Evolutionary conservation across 2,329 filamentous ascomycete genomes (phyloP), one percentile per base, ranked within the genome.

Genomic region (Aspergillus chevalieri): DNA sequence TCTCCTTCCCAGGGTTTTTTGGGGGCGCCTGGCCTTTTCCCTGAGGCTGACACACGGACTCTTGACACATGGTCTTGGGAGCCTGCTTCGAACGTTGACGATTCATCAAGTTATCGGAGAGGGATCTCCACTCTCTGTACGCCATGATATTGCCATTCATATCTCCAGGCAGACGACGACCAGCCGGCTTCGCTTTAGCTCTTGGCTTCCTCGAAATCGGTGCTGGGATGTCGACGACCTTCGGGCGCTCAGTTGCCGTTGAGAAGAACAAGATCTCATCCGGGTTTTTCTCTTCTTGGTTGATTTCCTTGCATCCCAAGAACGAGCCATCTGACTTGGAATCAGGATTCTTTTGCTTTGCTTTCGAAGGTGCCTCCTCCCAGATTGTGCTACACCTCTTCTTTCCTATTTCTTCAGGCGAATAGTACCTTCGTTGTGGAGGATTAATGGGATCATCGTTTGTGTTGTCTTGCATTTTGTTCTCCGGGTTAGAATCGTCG

Each of bases 231-330:
- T 52, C 61, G 53, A 49, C 59, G 47, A 57, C 47, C 49, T 47
- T 52, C 52, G 52, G 58, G 42, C 57, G 59, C 46, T 63, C 57
- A 47, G 57, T 53, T n/a, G 47, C 48, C 6, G 60, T 60, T 12
- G 65, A 62, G 50, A 70, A 69, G 6, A 65, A 57, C 9, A 68
- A 52, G 10, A 70, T 66, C 30, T 69, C 67, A 61, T 70, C 67
- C 19, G 66, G 67, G 36, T 67, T 68, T 43, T 64, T 68, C 38
- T 66, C 60, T 28, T 54, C 52, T 8, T 62, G 59, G 10, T 61
- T 64, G 48, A 70, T 69, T 44, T 67, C 66, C 50, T 65, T 67
- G 60, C 67, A 70, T 9, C 67, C 67, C 65, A 71, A 66, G 65
- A 70, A 70, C 65, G 66, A 68, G 9, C 67, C 66, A 19, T 68